These are phyloP conservation scores for Metschnikowia baotianmanensis DNA, from an alignment of 805 yeast species.

Conservation along the genomic window DNA sequence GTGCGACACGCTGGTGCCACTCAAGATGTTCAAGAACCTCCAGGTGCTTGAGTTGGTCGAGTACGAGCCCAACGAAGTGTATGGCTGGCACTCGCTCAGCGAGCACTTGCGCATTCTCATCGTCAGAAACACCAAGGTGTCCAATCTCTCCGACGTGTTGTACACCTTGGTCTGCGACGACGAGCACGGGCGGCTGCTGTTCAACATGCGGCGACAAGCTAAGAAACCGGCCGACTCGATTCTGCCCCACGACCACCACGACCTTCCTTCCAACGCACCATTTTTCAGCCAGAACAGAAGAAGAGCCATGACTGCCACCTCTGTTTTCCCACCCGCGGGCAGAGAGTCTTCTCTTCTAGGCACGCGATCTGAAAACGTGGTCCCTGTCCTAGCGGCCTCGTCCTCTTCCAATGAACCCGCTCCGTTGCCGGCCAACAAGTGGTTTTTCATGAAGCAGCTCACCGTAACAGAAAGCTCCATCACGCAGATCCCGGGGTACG, in stretches of 20 bases:
- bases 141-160: slow-evolving; percentile 52
- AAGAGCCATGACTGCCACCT: slow-evolving; percentile 17
- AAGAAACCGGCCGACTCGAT: slow-evolving; percentile 14
- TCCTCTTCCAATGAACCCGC: slow-evolving; percentile 19
- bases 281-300: slow-evolving; percentile 7
- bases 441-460: slow-evolving; percentile 42
- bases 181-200: slow-evolving; percentile 39
- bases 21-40: slow-evolving; percentile 58
- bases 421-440: slow-evolving; percentile 33
- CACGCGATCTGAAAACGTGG: neutral
- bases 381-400: neutral
- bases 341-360: slow-evolving; percentile 1
- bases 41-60: slow-evolving; percentile 60
- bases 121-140: slow-evolving; percentile 48
- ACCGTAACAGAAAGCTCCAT: slow-evolving; percentile 42
- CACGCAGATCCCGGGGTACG: slow-evolving; percentile 31
- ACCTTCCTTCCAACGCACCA: neutral
- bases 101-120: slow-evolving; percentile 55
- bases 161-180: slow-evolving; percentile 55
- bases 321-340: neutral
- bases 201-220: slow-evolving; percentile 25
- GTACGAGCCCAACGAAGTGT: slow-evolving; percentile 61
- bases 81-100: slow-evolving; percentile 61
- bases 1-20: slow-evolving; percentile 66
- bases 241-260: neutral